These are phyloP conservation scores for Yamadazyma buinensis DNA, from an alignment of 1,139 yeast genomes.

Conservation along the genomic window DNA sequence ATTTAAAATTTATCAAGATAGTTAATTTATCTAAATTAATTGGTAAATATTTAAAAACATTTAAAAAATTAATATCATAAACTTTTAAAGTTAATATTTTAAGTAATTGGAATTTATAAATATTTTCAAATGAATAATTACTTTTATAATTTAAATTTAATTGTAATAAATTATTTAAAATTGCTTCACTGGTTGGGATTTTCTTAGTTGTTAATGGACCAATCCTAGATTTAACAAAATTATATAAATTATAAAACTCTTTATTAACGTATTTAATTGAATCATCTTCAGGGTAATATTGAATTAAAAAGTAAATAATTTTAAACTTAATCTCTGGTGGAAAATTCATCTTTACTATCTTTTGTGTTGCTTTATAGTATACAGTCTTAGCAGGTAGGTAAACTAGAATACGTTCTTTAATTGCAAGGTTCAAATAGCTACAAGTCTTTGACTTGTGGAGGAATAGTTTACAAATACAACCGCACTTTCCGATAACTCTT, in stretches of 20 bases:
- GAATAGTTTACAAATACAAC: too few relatives aligned
- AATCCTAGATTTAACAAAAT: not conserved
- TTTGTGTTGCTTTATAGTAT: too few relatives aligned
- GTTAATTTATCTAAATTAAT: not conserved
- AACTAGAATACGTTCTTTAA: too few relatives aligned
- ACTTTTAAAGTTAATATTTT: constrained; percentile 1
- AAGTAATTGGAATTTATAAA: not conserved
- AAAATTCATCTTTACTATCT: constrained; percentile 7
- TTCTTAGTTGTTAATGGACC: constrained; percentile 1
- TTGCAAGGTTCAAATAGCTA: too few relatives aligned
- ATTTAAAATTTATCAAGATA: constrained; percentile 1
- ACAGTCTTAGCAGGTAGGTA: too few relatives aligned
- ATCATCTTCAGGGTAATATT: not conserved
- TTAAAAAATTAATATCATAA: not conserved
- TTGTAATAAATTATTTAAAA: not conserved
- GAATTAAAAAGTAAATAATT: constrained; percentile 13
- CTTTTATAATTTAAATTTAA: constrained; percentile 1
- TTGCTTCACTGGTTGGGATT: not conserved
- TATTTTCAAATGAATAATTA: not conserved
- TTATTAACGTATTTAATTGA: constrained; percentile 1
- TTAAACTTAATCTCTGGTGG: constrained; percentile 15
- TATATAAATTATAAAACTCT: not conserved
- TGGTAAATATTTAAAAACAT: constrained; percentile 2
- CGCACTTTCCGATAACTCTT: too few relatives aligned
- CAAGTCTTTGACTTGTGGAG: too few relatives aligned